These are phyloP conservation scores for Phytophthora cajani DNA, from an alignment of 352 stramenopile genomes.

Conservation along the genomic window DNA sequence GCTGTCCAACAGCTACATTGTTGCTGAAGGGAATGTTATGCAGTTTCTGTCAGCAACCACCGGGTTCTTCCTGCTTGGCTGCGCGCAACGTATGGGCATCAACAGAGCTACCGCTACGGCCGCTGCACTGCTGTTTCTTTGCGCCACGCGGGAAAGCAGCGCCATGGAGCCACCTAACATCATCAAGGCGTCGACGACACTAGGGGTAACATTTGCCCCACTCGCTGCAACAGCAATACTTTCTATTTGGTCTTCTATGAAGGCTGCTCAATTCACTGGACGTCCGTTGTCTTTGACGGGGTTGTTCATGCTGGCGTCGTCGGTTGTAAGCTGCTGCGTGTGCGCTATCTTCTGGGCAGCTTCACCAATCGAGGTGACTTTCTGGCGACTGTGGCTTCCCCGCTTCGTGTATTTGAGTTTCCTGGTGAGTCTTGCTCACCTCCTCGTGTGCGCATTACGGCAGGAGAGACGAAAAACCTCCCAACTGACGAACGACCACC, in stretches of 20 bases:
- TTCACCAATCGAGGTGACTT: conserved; percentile 39
- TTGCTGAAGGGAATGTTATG: conserved; percentile 76
- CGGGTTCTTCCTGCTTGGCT: conserved; percentile 53
- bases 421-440: conserved; percentile 21
- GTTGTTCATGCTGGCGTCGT: conserved; percentile 27
- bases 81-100: conserved; percentile 24
- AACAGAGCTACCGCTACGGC: conserved; percentile 15
- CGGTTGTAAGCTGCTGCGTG: conserved; percentile 32
- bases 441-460: conserved; percentile 18
- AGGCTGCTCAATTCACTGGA: conserved; percentile 15
- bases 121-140: conserved; percentile 51
- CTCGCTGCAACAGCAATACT: conserved; percentile 32
- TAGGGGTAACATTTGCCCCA: conserved; percentile 48
- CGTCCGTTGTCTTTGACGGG: conserved; percentile 18
- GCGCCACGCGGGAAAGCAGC: conserved; percentile 48
- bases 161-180: conserved; percentile 71
- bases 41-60: conserved; percentile 68
- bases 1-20: conserved; percentile 89
- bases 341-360: conserved; percentile 61
- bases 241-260: conserved; percentile 20
- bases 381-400: conserved; percentile 67
- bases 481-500: conserved; percentile 17
- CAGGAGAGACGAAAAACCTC: conserved; percentile 3
- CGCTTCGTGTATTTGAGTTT: conserved; percentile 59
- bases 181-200: conserved; percentile 56